Evolutionary conservation across 176 grass and related monocot genomes (phyloP).

Genomic region (Lolium perenne): DNA sequence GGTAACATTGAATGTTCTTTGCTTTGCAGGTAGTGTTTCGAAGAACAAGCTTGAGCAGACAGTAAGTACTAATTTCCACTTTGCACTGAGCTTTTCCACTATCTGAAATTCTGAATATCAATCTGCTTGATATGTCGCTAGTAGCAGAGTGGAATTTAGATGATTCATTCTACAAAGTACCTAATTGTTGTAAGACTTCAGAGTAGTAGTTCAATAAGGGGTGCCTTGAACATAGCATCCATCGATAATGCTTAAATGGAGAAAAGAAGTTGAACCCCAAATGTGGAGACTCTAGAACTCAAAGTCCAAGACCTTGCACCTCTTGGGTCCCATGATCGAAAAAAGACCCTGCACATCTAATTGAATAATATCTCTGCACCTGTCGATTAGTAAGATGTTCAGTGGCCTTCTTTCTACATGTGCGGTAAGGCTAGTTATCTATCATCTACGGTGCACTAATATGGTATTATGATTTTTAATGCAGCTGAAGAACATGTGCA

Average conservation of each 20-base stretch:
- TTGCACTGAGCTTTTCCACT: neutral
- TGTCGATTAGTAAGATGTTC: neutral
- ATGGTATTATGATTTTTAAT: neutral
- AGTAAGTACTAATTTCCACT: slow-evolving; percentile 54
- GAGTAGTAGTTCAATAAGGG: neutral
- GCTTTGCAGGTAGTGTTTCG: slow-evolving; percentile 60
- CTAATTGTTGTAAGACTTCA: neutral
- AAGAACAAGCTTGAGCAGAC: slow-evolving; percentile 61
- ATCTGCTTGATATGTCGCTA: neutral
- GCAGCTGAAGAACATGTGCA: slow-evolving; percentile 83
- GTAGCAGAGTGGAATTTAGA: neutral
- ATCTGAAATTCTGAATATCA: neutral
- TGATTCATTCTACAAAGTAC: neutral
- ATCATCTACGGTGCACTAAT: neutral
- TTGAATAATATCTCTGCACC: neutral
- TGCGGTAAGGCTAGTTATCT: neutral
- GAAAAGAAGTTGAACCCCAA: neutral
- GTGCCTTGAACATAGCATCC: neutral
- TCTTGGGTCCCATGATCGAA: no score
- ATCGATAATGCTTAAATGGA: neutral
- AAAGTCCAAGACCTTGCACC: neutral
- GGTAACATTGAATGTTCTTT: neutral
- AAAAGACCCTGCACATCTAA: neutral
- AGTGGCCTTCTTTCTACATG: neutral
- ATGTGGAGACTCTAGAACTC: neutral